Evolutionary conservation across 2,329 filamentous ascomycete genomes (phyloP), one percentile per base, ranked within the genome.

Genomic region (Arthrinium puccinioides): DNA sequence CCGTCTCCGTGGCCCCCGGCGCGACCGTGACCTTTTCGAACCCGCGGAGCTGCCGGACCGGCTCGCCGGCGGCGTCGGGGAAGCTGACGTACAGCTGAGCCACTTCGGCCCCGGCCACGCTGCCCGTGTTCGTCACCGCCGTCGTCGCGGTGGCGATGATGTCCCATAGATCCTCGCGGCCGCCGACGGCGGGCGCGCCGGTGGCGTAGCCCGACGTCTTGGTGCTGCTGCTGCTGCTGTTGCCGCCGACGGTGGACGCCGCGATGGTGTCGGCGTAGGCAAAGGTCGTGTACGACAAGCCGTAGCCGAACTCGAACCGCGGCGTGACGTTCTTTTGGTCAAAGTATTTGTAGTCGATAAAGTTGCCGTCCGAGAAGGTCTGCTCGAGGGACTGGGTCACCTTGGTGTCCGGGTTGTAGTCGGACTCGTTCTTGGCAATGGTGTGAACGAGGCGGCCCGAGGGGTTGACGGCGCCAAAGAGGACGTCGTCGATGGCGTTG

Each of bases 381-480:
- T 25, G 23, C 13, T 25, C 23, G n/a, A 32, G n/a, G 7, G 14
- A 14, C 38, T 77, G 73, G 3, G 62, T 31, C 25, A 47, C 48
- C 23, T 46, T 38, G 32, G 18, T 19, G 11, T 42, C 32, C 6
- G 63, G 65, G 18, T 66, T 68, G 42, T 77, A 80, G 44, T 75
- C 67, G 4, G 57, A 57, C 2, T 57, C 64, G 9, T 64, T 62
- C 40, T 62, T 60, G 16, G 72, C 75, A 43, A 78, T 66, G 6
- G 76, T 80, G 56, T 80, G 79, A 3, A 72, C 66, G 1, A 74
- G 57, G 50, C 74, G 74, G 44, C 69, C 75, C 28, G 67, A 67
- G 1, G 78, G 78, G 54, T 79, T 79, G 42, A 72, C 67, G 32
- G 66, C 66, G 31, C 78, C 77, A 46, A 73, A 81, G 10, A 82